Evolutionary conservation across 768 basidiomycete genomes (phyloP).

Genomic region (Astraeus odoratus): DNA sequence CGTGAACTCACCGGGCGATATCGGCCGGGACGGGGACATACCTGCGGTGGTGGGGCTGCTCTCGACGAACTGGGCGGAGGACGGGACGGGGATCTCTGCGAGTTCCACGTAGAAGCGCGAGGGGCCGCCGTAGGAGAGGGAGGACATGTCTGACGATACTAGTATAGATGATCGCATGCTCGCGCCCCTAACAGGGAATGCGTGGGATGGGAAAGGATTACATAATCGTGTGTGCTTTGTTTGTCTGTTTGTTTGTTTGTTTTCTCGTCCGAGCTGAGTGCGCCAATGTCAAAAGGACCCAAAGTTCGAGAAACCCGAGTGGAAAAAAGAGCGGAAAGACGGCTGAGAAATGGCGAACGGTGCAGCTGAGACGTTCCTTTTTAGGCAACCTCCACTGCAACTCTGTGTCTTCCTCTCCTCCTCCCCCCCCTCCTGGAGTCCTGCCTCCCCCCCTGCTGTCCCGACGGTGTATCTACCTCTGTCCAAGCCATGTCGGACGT

Average conservation of each 20-base stretch:
- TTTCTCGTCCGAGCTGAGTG: not conserved
- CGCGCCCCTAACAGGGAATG: not conserved
- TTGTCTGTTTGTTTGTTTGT: too few relatives aligned
- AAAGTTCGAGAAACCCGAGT: conserved; percentile 15
- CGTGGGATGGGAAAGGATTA: not conserved
- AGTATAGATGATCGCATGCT: not conserved
- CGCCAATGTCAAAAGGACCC: conserved; percentile 18
- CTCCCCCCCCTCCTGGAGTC: conserved; percentile 6
- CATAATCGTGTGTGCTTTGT: not conserved
- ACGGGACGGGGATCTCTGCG: conserved; percentile 34
- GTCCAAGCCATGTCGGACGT: conserved; percentile 17
- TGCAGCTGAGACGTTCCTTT: conserved; percentile 30
- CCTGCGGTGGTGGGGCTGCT: conserved; percentile 12
- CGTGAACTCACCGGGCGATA: not conserved
- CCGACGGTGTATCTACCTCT: too few relatives aligned
- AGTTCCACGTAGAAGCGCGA: conserved; percentile 29
- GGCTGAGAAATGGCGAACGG: conserved; percentile 20
- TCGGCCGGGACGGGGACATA: not conserved
- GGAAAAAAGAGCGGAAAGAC: conserved; percentile 22
- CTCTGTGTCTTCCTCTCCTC: conserved; percentile 22
- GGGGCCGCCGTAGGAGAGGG: conserved; percentile 15
- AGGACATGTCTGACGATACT: conserved; percentile 9
- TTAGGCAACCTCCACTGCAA: conserved; percentile 29
- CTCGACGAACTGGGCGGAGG: conserved; percentile 29
- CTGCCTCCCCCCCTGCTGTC: too few relatives aligned